phyloP scores from a whole-genome alignment of 1,284 basidiomycete genomes.

The Pholiota adiposa region DNA sequence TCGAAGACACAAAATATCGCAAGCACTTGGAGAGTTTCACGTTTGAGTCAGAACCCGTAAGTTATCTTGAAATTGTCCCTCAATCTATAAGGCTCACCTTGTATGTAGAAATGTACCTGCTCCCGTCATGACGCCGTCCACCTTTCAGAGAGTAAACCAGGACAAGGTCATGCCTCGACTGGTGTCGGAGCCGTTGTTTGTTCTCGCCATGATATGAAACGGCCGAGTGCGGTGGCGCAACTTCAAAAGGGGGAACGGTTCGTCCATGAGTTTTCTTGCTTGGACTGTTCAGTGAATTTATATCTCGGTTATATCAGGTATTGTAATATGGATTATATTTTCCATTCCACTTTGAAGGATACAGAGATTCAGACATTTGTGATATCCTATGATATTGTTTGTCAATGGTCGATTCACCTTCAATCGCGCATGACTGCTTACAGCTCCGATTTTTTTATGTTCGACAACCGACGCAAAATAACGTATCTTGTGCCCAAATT shows the following conservation, averaged over 20 bases:
- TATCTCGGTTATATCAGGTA: no score
- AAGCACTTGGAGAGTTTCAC: slow-evolving; percentile 21
- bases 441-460: not conserved
- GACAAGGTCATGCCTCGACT: slow-evolving; percentile 28
- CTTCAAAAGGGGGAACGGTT: slow-evolving; percentile 41
- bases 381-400: not conserved
- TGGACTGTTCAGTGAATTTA: no score
- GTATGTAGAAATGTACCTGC: slow-evolving; percentile 8
- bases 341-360: not conserved
- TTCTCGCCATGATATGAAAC: slow-evolving; percentile 33
- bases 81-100: no score
- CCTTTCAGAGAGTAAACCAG: slow-evolving; percentile 23
- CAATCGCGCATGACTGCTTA: not conserved
- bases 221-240: slow-evolving; percentile 30
- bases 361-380: not conserved
- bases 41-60: slow-evolving; percentile 9
- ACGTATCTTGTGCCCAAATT: slow-evolving; percentile 33
- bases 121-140: slow-evolving; percentile 28
- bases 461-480: not conserved
- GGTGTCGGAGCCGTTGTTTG: slow-evolving; percentile 35
- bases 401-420: not conserved
- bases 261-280: not conserved
- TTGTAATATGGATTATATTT: slow-evolving; percentile 19
- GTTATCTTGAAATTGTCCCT: no score
- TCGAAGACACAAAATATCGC: slow-evolving; percentile 26